Percentiles rank a stretch among this genome's conserved stretches.
phyloP scores from a whole-genome alignment of 2,329 filamentous ascomycete species.

The Knoxdaviesia proteae region DNA sequence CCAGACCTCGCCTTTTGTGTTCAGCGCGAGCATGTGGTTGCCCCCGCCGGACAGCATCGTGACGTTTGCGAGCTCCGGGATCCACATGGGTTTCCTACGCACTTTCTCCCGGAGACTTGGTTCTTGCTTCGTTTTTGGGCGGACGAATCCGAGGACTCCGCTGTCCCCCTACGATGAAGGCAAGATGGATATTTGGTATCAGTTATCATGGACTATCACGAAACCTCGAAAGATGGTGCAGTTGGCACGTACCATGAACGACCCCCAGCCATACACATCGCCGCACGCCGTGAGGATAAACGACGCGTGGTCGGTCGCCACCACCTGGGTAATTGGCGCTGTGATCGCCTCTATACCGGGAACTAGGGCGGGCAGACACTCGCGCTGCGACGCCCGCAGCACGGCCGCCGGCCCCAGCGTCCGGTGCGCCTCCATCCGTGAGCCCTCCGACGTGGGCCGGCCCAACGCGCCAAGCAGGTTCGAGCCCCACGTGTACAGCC shows the following conservation, averaged over 20 bases:
- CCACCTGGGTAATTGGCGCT: constrained; percentile 29
- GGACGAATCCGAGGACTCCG: too few species aligned
- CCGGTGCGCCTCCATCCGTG: too few species aligned
- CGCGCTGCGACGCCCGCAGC: constrained; percentile 7
- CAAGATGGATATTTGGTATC: too few species aligned
- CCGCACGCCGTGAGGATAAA: constrained; percentile 42
- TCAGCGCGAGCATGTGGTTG: constrained; percentile 34
- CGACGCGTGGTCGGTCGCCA: constrained; percentile 39
- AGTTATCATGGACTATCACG: too few species aligned
- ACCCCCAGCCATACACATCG: constrained; percentile 45
- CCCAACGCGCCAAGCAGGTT: constrained; percentile 46
- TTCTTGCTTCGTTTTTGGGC: too few species aligned
- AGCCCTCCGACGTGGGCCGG: constrained; percentile 19
- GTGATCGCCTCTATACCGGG: constrained; percentile 20
- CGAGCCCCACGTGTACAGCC: constrained; percentile 44
- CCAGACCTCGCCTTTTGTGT: constrained; percentile 26
- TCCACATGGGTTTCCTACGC: constrained; percentile 14
- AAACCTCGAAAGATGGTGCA: too few species aligned
- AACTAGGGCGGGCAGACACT: constrained; percentile 6
- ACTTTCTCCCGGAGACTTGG: too few species aligned
- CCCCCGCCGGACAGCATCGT: constrained; percentile 30
- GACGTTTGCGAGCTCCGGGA: constrained; percentile 30
- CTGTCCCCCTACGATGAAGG: too few species aligned
- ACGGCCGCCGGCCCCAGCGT: too few species aligned
- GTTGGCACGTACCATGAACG: constrained; percentile 25